Evolutionary conservation across 2,329 filamentous ascomycete genomes (phyloP).

Genomic region (Cryphonectria japonica): DNA sequence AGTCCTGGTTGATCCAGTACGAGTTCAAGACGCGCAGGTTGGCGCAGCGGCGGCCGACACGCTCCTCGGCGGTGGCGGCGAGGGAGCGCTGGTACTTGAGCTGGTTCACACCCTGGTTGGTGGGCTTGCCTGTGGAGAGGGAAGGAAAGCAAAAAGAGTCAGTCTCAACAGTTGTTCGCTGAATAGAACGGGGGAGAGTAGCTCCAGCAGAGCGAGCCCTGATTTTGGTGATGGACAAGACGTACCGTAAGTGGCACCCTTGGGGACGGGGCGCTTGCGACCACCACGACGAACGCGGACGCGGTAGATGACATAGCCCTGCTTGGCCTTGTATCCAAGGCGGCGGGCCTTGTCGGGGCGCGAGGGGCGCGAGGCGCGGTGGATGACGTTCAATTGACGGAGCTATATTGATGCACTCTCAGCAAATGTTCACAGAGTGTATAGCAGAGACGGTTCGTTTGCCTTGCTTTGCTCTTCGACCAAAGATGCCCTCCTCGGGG

Average conservation of each 20-base stretch:
- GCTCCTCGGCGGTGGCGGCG: conserved; percentile 97
- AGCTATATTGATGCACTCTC: conserved; percentile 99
- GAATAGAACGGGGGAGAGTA: not conserved
- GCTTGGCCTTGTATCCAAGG: conserved; percentile 99
- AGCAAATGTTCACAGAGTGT: conserved; percentile 99
- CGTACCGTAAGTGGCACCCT: conserved; percentile 98
- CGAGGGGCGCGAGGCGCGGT: conserved; percentile 96
- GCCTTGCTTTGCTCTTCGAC: conserved; percentile 34
- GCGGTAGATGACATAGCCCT: conserved; percentile 99
- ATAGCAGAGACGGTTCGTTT: conserved; percentile 69
- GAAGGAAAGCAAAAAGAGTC: conserved; percentile 15
- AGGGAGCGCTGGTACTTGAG: conserved; percentile 99
- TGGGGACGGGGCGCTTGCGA: conserved; percentile 93
- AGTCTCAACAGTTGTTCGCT: conserved; percentile 1
- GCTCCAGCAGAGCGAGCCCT: not conserved
- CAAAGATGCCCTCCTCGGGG: not conserved
- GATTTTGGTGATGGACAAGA: not conserved
- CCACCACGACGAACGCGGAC: conserved; percentile 97
- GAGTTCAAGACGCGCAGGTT: conserved; percentile 99
- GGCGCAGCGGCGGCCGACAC: conserved; percentile 98
- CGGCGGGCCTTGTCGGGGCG: conserved; percentile 99
- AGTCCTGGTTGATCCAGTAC: conserved; percentile 99
- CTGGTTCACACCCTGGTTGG: conserved; percentile 99
- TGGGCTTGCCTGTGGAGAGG: conserved; percentile 83
- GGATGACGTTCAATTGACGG: conserved; percentile 99